Evolutionary conservation across 169 alveolate species (phyloP), one percentile per base, ranked within the genome.

Genomic region (Eimeria tenella): DNA sequence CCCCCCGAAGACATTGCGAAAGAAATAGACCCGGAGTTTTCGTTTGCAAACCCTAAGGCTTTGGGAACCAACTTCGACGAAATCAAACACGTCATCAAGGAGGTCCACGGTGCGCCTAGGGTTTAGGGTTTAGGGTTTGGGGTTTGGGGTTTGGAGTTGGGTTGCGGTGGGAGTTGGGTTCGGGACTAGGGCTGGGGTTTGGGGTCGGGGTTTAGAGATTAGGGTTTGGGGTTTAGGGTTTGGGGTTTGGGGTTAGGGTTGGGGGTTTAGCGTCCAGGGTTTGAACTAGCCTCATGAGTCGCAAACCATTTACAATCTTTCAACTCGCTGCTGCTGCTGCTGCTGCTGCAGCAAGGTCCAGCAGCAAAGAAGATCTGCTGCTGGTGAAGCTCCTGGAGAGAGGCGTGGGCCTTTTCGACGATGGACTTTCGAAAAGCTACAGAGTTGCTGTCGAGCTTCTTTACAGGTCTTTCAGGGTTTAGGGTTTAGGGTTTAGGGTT

Each of bases 391-490:
- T 97, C 0, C 92, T 98, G 88, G 90, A 96, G 86, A 93, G 99
- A 23, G 99, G 99, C 17, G 97, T 98, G 71, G 99, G 99, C 17
- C 97, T 97, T 89, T 98, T 97, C 93, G 98, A 97, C 96, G 98
- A 98, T 90, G 99, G 98, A 23, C 74, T 97, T 73, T 71, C 81
- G 56, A 73, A 52, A 68, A 49, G 58, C 60, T 87, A 77, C 75
- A 52, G 79, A n/a, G 86, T 55, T 13, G 81, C 79, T 0, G 98
- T 98, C 42, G 99, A 98, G 84, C 96, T 98, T 19, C 96, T 97
- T 60, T 97, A 96, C 94, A 84, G 99, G 65, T 58, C 8, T 9
- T 8, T 8, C 8, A 58, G 68, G 21, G 19, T 17, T 17, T 58
- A 17, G 21, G 11, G 68, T 58, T 10, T 58, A 17, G 11, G 68